Base-by-base conservation (phyloP, 2,329 filamentous ascomycete genomes). In the Calonectria fujianensis region DNA sequence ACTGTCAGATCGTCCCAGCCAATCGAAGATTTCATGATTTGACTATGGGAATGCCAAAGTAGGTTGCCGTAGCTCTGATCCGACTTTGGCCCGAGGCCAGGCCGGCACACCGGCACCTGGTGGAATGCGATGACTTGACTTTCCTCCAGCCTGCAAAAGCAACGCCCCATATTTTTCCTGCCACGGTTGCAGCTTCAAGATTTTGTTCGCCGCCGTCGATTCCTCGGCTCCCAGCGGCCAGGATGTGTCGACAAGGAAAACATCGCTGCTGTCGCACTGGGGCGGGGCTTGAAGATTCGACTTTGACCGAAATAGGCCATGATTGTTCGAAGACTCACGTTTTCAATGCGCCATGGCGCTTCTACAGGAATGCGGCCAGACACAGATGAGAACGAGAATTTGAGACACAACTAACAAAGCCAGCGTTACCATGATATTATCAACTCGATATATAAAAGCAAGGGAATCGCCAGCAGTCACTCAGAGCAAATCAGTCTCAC, bases 111-210 rank as follows among this genome's bases (percentile, higher is more conserved):
- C 57, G n/a, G 57, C 35, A 61, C 5, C 3, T 18, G 24, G 10
- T 61, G 57, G 57, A 61, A 61, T 61, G 57, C 57, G 14, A 13
- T 7, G 13, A 29, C 35, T 39, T 39, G 29, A 61, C 57, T 24
- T 61, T 61, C 13, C 3, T 24, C n/a, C 57, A 39, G 32, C 10
- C n/a, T 9, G 5, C 16, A 24, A 5, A 27, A 4, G 18, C 24
- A 39, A 41, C 27, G 57, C 20, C 35, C 16, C 4, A 16, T 27
- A 24, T 24, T 27, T 37, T 13, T n/a, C 24, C 35, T 37, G 27
- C 41, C 9, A 14, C 24, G 57, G 35, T 61, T 41, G 57, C 57
- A 20, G 6, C 13, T 29, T 41, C 29, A 39, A 39, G 35, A 41
- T 61, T 61, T 61, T n/a, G 29, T 35, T 29, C 41, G 7, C n/a